Base-by-base conservation (phyloP, 2,329 filamentous ascomycete genomes). In the Phaeosphaeriaceae sp. region DNA sequence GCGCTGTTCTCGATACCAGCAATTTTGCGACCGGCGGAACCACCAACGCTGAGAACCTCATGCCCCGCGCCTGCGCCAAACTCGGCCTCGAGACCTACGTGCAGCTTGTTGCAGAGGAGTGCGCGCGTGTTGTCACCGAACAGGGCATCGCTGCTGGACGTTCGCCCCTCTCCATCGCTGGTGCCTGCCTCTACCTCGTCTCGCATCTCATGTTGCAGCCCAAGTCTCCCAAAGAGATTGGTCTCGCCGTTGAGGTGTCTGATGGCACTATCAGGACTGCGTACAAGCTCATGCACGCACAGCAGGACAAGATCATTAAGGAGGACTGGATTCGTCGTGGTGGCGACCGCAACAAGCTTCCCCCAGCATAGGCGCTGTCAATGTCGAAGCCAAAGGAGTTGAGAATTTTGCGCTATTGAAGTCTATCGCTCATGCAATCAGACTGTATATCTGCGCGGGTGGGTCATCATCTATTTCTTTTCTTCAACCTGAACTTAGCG, bases 261-360 rank as follows among this genome's bases (percentile, higher is more conserved):
- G 96, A 99, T 74, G 94, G 95, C 55, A 99, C 95, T 0, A 97
- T 99, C 70, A 94, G 96, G 72, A 96, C 92, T 24, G 94, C 94
- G 0, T 99, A 98, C 83, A 95, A 95, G 75, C 89, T 91, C 72
- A 84, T 99, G 50, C 94, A 94, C 75, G 84, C 85, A 19, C 89
- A 90, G 50, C 87, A 89, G 52, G 89, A 94, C 55, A 84, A 87
- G 61, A 81, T 99, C 58, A 87, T 97, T 70, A 88, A 91, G 67
- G 83, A 88, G 52, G 88, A 91, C 60, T 94, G 92, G 88, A 84
- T 94, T 54, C 84, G 86, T 55, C 88, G 89, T 59, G 91, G 91
- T 58, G 91, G 89, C 40, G 89, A 89, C 66, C 84, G 92, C 77
- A 86, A 86, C 46, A 90, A 88, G 65, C 84, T 97, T 55, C 92